These are phyloP conservation scores for Exidia glandulosa DNA, from an alignment of 768 basidiomycete species.

Conservation along the genomic window DNA sequence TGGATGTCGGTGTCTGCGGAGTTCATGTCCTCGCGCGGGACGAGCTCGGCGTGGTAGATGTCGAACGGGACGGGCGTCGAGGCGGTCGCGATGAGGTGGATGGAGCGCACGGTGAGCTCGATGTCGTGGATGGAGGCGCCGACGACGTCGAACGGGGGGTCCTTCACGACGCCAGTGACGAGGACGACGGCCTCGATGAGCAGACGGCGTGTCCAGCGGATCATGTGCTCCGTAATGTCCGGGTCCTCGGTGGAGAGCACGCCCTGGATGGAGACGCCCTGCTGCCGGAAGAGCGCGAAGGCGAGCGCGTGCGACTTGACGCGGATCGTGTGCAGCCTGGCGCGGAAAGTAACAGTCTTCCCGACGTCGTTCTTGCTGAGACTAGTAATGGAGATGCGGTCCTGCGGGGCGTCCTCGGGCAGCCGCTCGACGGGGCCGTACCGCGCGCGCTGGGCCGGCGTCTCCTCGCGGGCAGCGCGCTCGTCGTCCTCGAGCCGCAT, in stretches of 20 bases:
- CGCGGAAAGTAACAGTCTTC: not conserved
- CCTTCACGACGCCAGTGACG: slow-evolving; percentile 20
- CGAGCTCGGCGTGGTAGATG: not conserved
- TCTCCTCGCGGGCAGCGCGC: not conserved
- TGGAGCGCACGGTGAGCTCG: slow-evolving; percentile 27
- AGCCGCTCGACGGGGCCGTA: not conserved
- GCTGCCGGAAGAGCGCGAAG: slow-evolving; percentile 13
- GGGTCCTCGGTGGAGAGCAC: slow-evolving; percentile 7
- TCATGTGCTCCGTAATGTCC: slow-evolving; percentile 35
- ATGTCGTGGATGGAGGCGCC: slow-evolving; percentile 28
- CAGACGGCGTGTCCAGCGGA: slow-evolving; percentile 30
- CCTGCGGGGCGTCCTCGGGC: not conserved
- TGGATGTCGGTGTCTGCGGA: slow-evolving; percentile 8
- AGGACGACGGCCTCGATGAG: slow-evolving; percentile 33
- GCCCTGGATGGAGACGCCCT: slow-evolving; percentile 11
- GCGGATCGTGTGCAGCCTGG: not conserved
- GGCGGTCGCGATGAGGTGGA: slow-evolving; percentile 9
- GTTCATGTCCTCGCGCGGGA: not conserved
- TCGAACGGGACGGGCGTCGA: not conserved
- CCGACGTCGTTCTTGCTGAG: not conserved
- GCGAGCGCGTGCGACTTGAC: slow-evolving; percentile 4
- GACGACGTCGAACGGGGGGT: slow-evolving; percentile 25
- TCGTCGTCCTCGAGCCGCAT: not conserved
- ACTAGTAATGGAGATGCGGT: not conserved
- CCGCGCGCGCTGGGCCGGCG: not conserved